Base-by-base conservation (phyloP, 805 yeast species). In the Candida germanica region DNA sequence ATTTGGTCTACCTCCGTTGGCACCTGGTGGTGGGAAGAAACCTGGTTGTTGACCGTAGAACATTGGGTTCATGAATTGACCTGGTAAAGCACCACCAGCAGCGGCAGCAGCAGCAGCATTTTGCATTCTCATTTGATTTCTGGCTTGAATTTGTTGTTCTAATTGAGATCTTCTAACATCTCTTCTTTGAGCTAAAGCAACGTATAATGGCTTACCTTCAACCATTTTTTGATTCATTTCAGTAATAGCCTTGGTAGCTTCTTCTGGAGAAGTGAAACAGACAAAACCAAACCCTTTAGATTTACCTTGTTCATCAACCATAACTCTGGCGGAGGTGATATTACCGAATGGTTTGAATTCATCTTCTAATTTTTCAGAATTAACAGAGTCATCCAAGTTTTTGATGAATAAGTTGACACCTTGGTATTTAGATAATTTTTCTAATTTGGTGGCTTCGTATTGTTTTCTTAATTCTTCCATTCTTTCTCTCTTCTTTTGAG, bases 201-300 rank as follows among this genome's bases (percentile, higher is more conserved):
- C 98, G 66, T 91, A 93, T 61, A 93, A 77, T 57, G 98, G 98
- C 79, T 93, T 93, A 63, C 89, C 87, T 53, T 80, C 82, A 54
- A 93, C 79, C 83, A 91, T 84, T 64, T 88, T 85, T 73, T 88
- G 96, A 80, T 91, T 88, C 96, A 91, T 89, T 76, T 91, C 98
- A 54, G 91, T 77, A 64, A 91, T 87, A 49, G 98, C 98, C 73
- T 87, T 88, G 57, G 96, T 86, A 53, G 98, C 98, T 79, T 93
- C 98, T 69, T 93, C 98, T 59, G 98, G 96, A 48, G 93, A 69
- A 39, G 96, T 80, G 84, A 83, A 93, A 73, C 98, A 88, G 53
- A 93, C 98, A 64, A 93, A 93, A 59, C 98, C 98, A 64, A 93
- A 93, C 51, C 98, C 98, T 76, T 87, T 91, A 47, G 97, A 87